phyloP scores from a whole-genome alignment of 179 eudicot species.

The Drosera spatulata region DNA sequence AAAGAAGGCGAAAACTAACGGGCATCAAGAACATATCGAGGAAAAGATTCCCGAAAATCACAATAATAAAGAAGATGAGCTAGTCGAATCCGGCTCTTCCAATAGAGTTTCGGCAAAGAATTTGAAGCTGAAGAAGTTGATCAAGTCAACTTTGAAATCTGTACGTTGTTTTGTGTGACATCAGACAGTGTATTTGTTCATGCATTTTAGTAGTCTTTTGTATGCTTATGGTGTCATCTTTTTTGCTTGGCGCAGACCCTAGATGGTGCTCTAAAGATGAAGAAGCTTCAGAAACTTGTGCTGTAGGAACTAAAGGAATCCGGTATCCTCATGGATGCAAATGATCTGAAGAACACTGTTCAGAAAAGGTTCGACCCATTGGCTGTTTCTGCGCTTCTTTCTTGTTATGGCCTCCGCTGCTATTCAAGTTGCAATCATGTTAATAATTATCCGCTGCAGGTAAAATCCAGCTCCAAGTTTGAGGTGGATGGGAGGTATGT shows the following conservation, averaged over 20 bases:
- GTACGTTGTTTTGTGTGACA: conserved; percentile 24
- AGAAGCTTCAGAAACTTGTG: conserved; percentile 48
- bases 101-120: conserved; percentile 28
- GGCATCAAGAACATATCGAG: conserved; percentile 14
- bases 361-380: conserved; percentile 43
- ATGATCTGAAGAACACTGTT: conserved; percentile 23
- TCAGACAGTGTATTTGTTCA: neutral
- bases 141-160: conserved; percentile 53
- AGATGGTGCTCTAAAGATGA: conserved; percentile 52
- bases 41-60: conserved; percentile 25
- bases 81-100: conserved; percentile 4
- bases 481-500: no score
- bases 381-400: no score
- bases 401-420: no score
- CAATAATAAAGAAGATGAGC: conserved; percentile 13
- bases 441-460: no score
- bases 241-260: conserved; percentile 24
- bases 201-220: neutral
- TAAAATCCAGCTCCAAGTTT: no score
- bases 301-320: conserved; percentile 44
- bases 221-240: conserved; percentile 4
- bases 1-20: conserved; percentile 39
- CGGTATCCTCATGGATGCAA: conserved; percentile 31
- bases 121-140: conserved; percentile 85
- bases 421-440: no score